Conservation (phyloP, 805 yeast species). For the Sugiyamaella boreocaroliniensis region DNA sequence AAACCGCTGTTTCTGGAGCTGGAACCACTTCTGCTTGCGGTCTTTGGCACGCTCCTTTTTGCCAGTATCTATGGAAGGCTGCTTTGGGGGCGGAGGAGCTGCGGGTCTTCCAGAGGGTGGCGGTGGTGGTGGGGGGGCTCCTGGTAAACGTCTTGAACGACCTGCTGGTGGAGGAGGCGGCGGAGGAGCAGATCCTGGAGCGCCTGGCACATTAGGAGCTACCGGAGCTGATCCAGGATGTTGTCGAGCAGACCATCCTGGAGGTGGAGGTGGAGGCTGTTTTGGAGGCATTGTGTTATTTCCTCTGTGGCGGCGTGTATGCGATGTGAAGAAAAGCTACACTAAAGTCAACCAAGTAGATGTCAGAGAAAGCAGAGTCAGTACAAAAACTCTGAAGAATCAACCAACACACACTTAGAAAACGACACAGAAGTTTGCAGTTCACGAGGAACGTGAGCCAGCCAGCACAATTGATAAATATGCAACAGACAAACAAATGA, state of each 20-base stretch:
- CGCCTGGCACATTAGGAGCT: slow-evolving; percentile 22
- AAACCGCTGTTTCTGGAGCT: slow-evolving; percentile 53
- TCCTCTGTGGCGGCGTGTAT: neutral
- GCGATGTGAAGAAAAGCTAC: too few relatives aligned
- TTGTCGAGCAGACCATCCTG: slow-evolving; percentile 21
- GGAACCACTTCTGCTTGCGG: slow-evolving; percentile 54
- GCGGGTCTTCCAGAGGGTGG: slow-evolving; percentile 15
- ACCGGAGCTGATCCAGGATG: slow-evolving; percentile 7
- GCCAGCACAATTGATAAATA: neutral
- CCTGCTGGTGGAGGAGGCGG: slow-evolving; percentile 26
- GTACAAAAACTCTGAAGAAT: too few relatives aligned
- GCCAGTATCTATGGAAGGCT: slow-evolving; percentile 12
- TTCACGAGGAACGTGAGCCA: neutral
- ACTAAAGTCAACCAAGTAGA: too few relatives aligned
- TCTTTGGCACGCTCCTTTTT: slow-evolving; percentile 25
- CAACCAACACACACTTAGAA: too few relatives aligned
- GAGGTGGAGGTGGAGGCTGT: slow-evolving; percentile 29
- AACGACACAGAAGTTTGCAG: neutral
- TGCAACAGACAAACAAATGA: neutral
- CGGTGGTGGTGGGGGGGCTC: slow-evolving; percentile 11
- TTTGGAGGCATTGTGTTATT: neutral
- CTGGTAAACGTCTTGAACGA: neutral
- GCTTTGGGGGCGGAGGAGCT: slow-evolving; percentile 11
- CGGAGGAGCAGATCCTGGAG: slow-evolving; percentile 27
- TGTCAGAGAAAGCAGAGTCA: too few relatives aligned